A percentile compares a stretch with the other conserved stretches of the same genome.
Evolutionary conservation across 78 protist genomes (phyloP).

Genomic region (Dictyostelium capitatum): DNA sequence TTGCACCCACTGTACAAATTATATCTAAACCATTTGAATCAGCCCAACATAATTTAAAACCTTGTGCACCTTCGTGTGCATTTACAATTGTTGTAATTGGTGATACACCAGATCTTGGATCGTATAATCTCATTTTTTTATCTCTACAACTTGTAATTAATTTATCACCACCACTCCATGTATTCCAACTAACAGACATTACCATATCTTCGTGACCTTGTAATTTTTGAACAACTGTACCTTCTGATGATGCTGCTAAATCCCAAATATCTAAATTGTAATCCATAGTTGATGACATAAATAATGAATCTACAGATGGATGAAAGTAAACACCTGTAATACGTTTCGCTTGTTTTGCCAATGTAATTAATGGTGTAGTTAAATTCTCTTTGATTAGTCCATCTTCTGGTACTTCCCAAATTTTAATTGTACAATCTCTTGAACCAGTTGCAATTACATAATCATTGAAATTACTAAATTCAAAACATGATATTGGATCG

Average conservation of each 20-base stretch:
- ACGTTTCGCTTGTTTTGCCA: conserved; percentile 89
- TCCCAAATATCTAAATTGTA: conserved; percentile 91
- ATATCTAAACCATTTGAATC: conserved; percentile 63
- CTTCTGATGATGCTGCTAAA: conserved; percentile 42
- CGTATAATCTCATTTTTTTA: conserved; percentile 93
- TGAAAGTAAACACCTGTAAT: conserved; percentile 89
- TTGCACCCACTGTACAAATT: conserved; percentile 93
- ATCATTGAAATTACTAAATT: conserved; percentile 95
- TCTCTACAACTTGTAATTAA: conserved; percentile 91
- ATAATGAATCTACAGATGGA: conserved; percentile 94
- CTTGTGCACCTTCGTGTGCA: conserved; percentile 80
- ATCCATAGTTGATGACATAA: conserved; percentile 86
- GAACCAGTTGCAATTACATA: conserved; percentile 93
- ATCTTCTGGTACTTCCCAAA: conserved; percentile 95
- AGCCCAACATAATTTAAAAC: conserved; percentile 71
- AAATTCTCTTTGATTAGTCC: conserved; percentile 73
- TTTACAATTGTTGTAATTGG: conserved; percentile 26
- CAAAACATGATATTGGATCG: conserved; percentile 91
- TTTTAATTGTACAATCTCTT: conserved; percentile 94
- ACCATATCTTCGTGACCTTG: conserved; percentile 81
- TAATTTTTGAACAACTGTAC: conserved; percentile 35
- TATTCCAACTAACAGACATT: conserved; percentile 90
- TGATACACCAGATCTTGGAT: conserved; percentile 83
- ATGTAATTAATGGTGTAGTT: conserved; percentile 52
- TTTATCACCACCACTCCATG: conserved; percentile 88